phyloP scores from a whole-genome alignment of 176 grass and related monocot species.

The Triticum timopheevii region DNA sequence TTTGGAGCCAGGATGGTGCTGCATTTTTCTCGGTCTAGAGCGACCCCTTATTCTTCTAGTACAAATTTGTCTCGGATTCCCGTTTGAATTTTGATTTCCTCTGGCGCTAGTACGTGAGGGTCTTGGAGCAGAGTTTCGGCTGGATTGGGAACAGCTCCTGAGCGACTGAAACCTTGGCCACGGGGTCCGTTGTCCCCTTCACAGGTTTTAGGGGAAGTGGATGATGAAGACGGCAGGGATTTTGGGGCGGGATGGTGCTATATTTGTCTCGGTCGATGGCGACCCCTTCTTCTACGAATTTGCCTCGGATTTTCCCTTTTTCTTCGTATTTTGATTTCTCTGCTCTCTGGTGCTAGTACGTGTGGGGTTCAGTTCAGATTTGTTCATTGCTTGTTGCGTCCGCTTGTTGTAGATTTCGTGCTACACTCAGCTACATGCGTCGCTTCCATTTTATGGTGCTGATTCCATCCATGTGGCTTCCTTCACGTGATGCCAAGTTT shows the following conservation, averaged over 20 bases:
- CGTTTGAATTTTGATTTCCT: background rate
- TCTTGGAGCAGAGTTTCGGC: conserved; percentile 10
- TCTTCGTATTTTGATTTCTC: background rate
- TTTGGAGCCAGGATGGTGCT: background rate
- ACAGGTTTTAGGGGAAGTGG: background rate
- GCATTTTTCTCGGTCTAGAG: background rate
- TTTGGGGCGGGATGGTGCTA: background rate
- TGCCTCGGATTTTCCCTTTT: background rate
- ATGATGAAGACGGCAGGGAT: background rate
- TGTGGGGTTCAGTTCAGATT: too few relatives aligned
- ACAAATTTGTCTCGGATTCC: background rate
- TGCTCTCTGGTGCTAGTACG: too few relatives aligned
- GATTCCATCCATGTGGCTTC: background rate
- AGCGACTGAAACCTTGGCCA: too few relatives aligned
- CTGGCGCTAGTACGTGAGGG: too few relatives aligned
- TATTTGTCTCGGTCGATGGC: too few relatives aligned
- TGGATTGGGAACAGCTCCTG: background rate
- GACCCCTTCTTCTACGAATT: too few relatives aligned
- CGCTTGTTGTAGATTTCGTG: background rate
- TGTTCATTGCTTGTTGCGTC: too few relatives aligned
- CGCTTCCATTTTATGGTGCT: background rate
- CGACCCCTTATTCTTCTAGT: background rate
- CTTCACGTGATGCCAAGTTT: background rate
- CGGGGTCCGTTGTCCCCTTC: background rate
- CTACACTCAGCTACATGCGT: background rate